phyloP scores from a whole-genome alignment of 495 filamentous ascomycete genomes.

The Cercophora newfieldiana region DNA sequence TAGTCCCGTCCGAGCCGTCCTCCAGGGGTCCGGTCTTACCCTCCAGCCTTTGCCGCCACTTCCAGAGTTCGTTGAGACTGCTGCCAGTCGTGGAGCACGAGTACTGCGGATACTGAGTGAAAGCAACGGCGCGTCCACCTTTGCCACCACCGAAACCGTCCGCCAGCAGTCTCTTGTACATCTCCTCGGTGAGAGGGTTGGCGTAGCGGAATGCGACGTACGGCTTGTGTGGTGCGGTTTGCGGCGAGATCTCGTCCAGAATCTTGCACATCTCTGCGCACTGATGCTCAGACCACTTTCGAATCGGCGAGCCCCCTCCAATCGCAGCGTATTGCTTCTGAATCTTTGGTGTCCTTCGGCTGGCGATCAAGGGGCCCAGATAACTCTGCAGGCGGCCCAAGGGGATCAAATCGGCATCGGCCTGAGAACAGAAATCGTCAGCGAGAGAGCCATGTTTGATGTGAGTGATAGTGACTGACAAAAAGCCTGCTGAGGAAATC shows the following conservation, averaged over 20 bases:
- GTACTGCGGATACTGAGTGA: constrained; percentile 98
- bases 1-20: constrained; percentile 59
- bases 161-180: constrained; percentile 74
- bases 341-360: constrained; percentile 90
- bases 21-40: constrained; percentile 57
- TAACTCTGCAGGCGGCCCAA: constrained; percentile 89
- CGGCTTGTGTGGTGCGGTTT: constrained; percentile 94
- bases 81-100: constrained; percentile 98
- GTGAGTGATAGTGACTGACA: constrained; percentile 48
- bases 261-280: constrained; percentile 93
- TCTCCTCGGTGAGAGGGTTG: constrained; percentile 88
- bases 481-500: constrained; percentile 93
- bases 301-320: constrained; percentile 94
- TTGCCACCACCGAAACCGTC: constrained; percentile 89
- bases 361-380: constrained; percentile 82
- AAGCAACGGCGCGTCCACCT: constrained; percentile 90
- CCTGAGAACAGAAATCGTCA: constrained; percentile 49
- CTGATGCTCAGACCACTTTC: constrained; percentile 96
- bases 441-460: not conserved
- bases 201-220: constrained; percentile 99
- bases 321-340: constrained; percentile 92
- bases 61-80: constrained; percentile 96
- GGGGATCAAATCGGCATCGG: constrained; percentile 95
- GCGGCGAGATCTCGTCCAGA: constrained; percentile 82
- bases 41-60: constrained; percentile 87